Base-by-base conservation (phyloP, 169 alveolate species). In the Toxoplasma gondii region DNA sequence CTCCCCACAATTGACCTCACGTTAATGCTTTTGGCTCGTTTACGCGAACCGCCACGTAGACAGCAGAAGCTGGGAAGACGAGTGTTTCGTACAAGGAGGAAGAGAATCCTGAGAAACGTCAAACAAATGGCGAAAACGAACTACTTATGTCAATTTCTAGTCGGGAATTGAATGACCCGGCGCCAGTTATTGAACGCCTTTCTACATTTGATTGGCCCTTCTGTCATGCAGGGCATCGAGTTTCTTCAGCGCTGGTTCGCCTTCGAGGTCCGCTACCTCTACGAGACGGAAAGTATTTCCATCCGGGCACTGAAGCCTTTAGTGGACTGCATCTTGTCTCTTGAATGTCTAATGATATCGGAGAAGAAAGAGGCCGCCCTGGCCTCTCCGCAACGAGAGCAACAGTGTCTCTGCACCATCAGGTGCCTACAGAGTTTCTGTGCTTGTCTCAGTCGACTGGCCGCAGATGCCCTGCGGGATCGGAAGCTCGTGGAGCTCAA, bases 191-290 rank as follows among this genome's bases (percentile, higher is more conserved):
- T 49, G 58, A 49, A 4, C 4, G 58, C 58, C 58, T 49, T 12
- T 49, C 58, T 49, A 12, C 22, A 16, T 16, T 19, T 64, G 74
- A 16, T 31, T 64, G n/a, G 74, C 4, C 58, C 1, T 64, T 41
- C 90, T 24, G 64, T 43, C 5, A 12, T 43, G 41, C 90, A 82
- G 90, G 67, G 24, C n/a, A 82, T 24, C 4, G 53, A 39, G n/a
- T 82, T 82, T 31, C 90, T 82, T 43, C 90, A 82, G 67, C 34
- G 90, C 67, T 82, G 90, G 90, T 82, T 82, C 64, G 90, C 90
- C 41, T 82, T 82, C 24, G 90, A 82, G 67, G 64, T 82, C 39
- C 90, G 90, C 38, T 82, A 82, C 67, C 90, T 82, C 19, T 82
- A 82, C 64, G 90, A 82, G 90, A 36, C 34, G 64, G 90, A 82